phyloP scores from a whole-genome alignment of 495 filamentous ascomycete species.

The Aspergillus ostianus region DNA sequence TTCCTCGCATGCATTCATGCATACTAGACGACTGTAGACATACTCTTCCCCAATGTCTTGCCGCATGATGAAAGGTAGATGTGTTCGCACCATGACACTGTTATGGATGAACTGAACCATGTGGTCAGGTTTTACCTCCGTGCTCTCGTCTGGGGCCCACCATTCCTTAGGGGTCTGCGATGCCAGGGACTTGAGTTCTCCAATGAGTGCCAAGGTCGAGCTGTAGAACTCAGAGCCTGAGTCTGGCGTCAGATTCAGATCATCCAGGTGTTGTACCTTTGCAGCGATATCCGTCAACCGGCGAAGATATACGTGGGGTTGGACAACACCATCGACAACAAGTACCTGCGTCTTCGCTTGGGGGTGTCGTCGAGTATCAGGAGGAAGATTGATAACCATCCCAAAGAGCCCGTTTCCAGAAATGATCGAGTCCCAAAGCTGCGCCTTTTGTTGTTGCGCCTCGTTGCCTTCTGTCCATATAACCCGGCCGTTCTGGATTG shows the following conservation, averaged over 20 bases:
- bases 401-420: conserved; percentile 26
- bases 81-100: conserved; percentile 25
- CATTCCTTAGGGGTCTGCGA: conserved; percentile 24
- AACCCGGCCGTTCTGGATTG: conserved; percentile 9
- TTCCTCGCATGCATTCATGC: conserved; percentile 27
- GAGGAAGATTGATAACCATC: conserved; percentile 30
- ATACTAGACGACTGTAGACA: conserved; percentile 23
- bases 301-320: conserved; percentile 22
- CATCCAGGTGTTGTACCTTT: conserved; percentile 28
- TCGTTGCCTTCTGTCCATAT: conserved; percentile 6
- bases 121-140: conserved; percentile 17
- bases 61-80: conserved; percentile 29
- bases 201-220: conserved; percentile 18
- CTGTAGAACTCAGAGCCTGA: conserved; percentile 16
- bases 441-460: conserved; percentile 11
- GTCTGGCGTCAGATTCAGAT: conserved; percentile 12
- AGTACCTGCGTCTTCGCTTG: conserved; percentile 11
- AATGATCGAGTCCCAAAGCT: conserved; percentile 31
- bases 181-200: conserved; percentile 24
- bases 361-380: conserved; percentile 22
- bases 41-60: conserved; percentile 19
- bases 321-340: conserved; percentile 23
- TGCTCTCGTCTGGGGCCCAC: conserved; percentile 16
- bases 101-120: conserved; percentile 31
- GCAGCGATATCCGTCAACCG: conserved; percentile 23